These are phyloP conservation scores for Blastocystis sp. DNA, from an alignment of 352 stramenopile genomes.

Conservation along the genomic window DNA sequence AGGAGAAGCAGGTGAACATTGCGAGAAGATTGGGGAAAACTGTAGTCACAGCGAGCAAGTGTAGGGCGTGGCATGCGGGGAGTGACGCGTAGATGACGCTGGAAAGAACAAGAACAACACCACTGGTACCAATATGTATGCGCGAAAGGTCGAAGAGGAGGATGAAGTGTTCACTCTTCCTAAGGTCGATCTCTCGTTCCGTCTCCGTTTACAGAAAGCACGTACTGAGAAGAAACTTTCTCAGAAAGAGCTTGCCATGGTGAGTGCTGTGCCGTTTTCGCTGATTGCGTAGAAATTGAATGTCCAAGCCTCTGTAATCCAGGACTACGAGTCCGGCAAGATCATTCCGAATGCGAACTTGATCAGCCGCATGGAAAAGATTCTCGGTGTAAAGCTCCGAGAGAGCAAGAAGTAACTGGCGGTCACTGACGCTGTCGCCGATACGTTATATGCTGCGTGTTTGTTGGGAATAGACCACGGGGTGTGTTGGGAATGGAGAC, in stretches of 20 bases:
- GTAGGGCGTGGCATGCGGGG: slow-evolving; percentile 76
- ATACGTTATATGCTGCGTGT: too few relatives aligned
- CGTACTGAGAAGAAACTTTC: slow-evolving; percentile 96
- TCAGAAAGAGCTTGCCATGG: slow-evolving; percentile 93
- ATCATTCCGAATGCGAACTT: slow-evolving; percentile 95
- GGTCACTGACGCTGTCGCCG: too few relatives aligned
- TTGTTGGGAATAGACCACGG: too few relatives aligned
- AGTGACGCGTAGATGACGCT: slow-evolving; percentile 77
- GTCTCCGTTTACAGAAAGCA: slow-evolving; percentile 80
- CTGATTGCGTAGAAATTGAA: slow-evolving; percentile 81
- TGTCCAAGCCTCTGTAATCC: slow-evolving; percentile 94
- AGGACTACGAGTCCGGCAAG: slow-evolving; percentile 94
- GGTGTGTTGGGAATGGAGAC: too few relatives aligned
- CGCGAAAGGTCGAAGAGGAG: slow-evolving; percentile 88
- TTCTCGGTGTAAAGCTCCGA: slow-evolving; percentile 86
- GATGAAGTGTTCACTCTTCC: slow-evolving; percentile 87
- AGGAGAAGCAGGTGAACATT: slow-evolving; percentile 81
- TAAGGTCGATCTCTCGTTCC: slow-evolving; percentile 74
- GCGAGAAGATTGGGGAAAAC: slow-evolving; percentile 80
- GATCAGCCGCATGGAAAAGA: slow-evolving; percentile 93
- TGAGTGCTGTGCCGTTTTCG: slow-evolving; percentile 53
- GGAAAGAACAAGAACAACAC: slow-evolving; percentile 86
- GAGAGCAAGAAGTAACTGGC: slow-evolving; percentile 77
- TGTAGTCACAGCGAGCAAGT: slow-evolving; percentile 82
- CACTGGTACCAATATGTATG: slow-evolving; percentile 81